phyloP scores from a whole-genome alignment of 805 yeast genomes.

The Ascoidea tarda region DNA sequence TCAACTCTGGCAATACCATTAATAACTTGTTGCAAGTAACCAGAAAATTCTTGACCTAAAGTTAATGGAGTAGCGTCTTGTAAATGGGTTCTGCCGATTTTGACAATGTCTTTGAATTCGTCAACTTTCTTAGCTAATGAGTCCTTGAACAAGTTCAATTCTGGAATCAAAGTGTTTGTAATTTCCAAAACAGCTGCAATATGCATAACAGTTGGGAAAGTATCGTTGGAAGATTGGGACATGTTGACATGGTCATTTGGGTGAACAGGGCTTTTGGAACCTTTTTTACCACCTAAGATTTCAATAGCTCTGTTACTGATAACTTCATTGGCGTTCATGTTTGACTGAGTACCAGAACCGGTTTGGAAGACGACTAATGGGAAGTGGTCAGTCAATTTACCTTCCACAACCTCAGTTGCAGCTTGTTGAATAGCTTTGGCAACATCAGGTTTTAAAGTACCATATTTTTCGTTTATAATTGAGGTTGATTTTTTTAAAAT shows the following conservation, averaged over 20 bases:
- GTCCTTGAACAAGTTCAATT: constrained; percentile 61
- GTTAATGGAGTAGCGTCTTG: constrained; percentile 99
- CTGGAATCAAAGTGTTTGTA: constrained; percentile 61
- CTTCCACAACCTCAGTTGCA: constrained; percentile 89
- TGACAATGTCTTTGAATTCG: constrained; percentile 82
- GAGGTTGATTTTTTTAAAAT: constrained; percentile 91
- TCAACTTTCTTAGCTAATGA: constrained; percentile 65
- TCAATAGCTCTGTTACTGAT: constrained; percentile 98
- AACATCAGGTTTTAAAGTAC: constrained; percentile 71
- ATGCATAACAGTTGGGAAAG: constrained; percentile 99
- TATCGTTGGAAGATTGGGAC: constrained; percentile 98
- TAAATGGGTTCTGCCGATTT: constrained; percentile 97
- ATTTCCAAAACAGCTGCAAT: constrained; percentile 95
- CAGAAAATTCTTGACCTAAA: constrained; percentile 94
- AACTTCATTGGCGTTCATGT: constrained; percentile 99
- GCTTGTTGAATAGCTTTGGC: constrained; percentile 83
- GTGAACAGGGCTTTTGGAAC: constrained; percentile 89
- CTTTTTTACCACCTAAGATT: constrained; percentile 80
- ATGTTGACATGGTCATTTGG: constrained; percentile 98
- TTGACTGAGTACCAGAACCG: constrained; percentile 96
- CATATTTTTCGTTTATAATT: constrained; percentile 70
- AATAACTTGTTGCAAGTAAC: constrained; percentile 86
- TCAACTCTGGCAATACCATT: constrained; percentile 86
- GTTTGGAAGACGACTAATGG: constrained; percentile 98
- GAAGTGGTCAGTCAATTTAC: constrained; percentile 86